phyloP scores from a whole-genome alignment of 106 monocot species.

The Chionographis japonica region DNA sequence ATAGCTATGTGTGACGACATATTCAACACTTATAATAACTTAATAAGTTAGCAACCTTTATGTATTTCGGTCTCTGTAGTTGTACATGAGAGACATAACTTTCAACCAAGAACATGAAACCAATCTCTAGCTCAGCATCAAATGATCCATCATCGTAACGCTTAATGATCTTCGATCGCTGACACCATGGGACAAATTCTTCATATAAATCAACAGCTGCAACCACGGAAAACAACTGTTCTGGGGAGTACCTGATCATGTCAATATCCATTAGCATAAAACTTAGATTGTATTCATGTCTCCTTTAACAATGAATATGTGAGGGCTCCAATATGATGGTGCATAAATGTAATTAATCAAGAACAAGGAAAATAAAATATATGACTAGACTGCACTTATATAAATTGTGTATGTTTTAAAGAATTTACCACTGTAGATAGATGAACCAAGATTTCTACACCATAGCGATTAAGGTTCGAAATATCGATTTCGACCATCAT shows the following conservation, averaged over 20 bases:
- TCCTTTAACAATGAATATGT: no score
- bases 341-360: no score
- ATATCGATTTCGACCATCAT: no score
- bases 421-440: no score
- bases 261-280: slow-evolving; percentile 5
- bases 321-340: no score
- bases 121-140: slow-evolving; percentile 95
- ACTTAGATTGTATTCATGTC: neutral
- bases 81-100: slow-evolving; percentile 91
- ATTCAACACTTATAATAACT: neutral
- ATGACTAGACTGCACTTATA: no score
- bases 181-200: slow-evolving; percentile 93
- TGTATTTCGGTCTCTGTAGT: slow-evolving; percentile 64
- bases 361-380: no score
- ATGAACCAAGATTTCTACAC: no score
- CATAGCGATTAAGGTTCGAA: no score
- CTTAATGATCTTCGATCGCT: slow-evolving; percentile 58
- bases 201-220: slow-evolving; percentile 91
- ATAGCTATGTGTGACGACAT: no score
- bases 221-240: slow-evolving; percentile 83
- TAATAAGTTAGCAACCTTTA: slow-evolving; percentile 52
- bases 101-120: slow-evolving; percentile 93
- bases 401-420: no score
- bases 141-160: slow-evolving; percentile 55
- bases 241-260: slow-evolving; percentile 74